Percentiles rank a stretch among this genome's conserved stretches.
Evolutionary conservation across 2,329 filamentous ascomycete species (phyloP).

Genomic region (Colletotrichum australisinense): DNA sequence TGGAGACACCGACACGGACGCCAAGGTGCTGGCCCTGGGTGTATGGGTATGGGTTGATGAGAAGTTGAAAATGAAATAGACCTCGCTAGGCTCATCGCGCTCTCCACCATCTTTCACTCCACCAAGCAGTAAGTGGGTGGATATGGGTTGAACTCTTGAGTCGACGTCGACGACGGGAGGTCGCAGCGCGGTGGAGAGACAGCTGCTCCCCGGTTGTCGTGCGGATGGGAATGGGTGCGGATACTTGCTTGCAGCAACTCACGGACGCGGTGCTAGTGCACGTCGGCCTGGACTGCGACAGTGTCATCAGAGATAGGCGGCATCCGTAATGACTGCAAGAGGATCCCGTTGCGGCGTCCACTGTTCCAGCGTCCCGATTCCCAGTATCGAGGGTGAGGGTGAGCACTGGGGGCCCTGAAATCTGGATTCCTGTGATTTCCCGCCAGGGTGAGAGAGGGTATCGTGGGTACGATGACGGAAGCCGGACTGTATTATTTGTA

Average conservation of each 20-base stretch:
- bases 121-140: constrained; percentile 7
- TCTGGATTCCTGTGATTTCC: neutral
- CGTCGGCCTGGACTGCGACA: neutral
- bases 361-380: too few relatives aligned
- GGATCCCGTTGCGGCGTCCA: neutral
- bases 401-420: neutral
- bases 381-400: too few relatives aligned
- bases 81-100: constrained; percentile 23
- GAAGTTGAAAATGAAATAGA: neutral
- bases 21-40: neutral
- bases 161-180: constrained; percentile 3
- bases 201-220: neutral
- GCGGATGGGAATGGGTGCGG: constrained; percentile 4
- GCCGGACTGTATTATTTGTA: neutral
- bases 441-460: neutral
- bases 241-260: constrained; percentile 3
- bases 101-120: constrained; percentile 18
- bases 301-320: neutral
- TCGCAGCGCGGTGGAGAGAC: constrained; percentile 7
- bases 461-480: neutral
- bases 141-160: constrained; percentile 4
- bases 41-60: constrained; percentile 8
- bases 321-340: neutral
- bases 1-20: neutral
- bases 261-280: neutral